A percentile compares a stretch with the other conserved stretches of the same genome.
Evolutionary conservation across 768 basidiomycete species (phyloP).

Genomic region (Mycena floridula): DNA sequence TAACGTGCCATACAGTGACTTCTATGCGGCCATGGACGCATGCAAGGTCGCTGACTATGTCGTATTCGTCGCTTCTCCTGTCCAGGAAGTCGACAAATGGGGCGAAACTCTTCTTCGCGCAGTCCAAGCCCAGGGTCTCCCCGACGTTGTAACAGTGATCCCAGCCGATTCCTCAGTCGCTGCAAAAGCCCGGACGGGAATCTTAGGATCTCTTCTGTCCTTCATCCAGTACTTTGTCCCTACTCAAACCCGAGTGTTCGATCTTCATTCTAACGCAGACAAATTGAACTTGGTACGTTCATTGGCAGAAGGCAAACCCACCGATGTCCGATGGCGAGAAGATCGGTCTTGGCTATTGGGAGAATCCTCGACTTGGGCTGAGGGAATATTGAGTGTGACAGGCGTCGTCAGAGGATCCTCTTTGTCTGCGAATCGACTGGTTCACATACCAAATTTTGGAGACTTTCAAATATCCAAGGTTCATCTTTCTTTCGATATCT

Average conservation of each 20-base stretch:
- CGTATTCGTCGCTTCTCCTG: conserved; percentile 75
- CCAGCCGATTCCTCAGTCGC: conserved; percentile 49
- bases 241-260: conserved; percentile 67
- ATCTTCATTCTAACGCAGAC: conserved; percentile 61
- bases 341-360: conserved; percentile 74
- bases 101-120: conserved; percentile 86
- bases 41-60: conserved; percentile 90
- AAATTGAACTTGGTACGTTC: conserved; percentile 66
- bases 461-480: conserved; percentile 86
- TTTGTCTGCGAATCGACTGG: conserved; percentile 75
- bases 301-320: conserved; percentile 80
- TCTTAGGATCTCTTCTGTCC: conserved; percentile 85
- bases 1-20: conserved; percentile 60
- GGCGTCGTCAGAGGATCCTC: conserved; percentile 79
- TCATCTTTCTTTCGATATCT: conserved; percentile 11
- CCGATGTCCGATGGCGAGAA: conserved; percentile 76
- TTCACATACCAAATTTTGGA: conserved; percentile 83
- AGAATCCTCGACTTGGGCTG: conserved; percentile 52
- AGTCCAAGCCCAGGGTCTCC: conserved; percentile 87
- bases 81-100: conserved; percentile 75
- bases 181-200: conserved; percentile 54
- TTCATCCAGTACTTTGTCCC: conserved; percentile 97
- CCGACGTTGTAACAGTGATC: conserved; percentile 73
- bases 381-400: conserved; percentile 64
- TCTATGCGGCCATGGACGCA: conserved; percentile 78